A percentile compares a stretch with the other conserved stretches of the same genome.
Conservation (phyloP, 1,284 basidiomycete genomes). For the Trichosporon faecale region DNA sequence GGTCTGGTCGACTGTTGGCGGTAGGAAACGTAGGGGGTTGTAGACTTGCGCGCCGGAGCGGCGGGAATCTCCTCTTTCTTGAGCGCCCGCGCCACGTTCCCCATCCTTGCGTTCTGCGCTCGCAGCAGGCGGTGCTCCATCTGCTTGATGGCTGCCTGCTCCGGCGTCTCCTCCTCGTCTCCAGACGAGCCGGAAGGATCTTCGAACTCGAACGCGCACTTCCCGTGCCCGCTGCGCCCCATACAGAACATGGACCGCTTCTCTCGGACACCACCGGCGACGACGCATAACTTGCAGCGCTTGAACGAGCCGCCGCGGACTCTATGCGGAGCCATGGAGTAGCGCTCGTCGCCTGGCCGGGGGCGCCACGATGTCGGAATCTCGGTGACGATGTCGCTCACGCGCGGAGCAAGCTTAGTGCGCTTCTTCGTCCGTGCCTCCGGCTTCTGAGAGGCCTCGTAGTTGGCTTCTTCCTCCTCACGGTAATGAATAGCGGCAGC, state of each 20-base stretch:
- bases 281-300: slow-evolving; percentile 7
- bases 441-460: background rate
- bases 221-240: background rate
- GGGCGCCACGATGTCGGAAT: slow-evolving; percentile 2
- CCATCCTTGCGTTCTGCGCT: background rate
- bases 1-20: background rate
- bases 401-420: background rate
- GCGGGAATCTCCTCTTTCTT: background rate
- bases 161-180: background rate
- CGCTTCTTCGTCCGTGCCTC: background rate
- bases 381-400: background rate
- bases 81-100: background rate
- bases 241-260: slow-evolving; percentile 6
- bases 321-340: slow-evolving; percentile 1
- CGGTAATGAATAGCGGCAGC: background rate
- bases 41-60: slow-evolving; percentile 1
- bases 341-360: background rate
- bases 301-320: background rate
- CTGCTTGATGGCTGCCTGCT: slow-evolving; percentile 7
- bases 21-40: background rate
- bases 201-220: slow-evolving; percentile 3
- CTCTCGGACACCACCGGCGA: background rate
- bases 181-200: background rate
- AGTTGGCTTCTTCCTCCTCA: background rate
- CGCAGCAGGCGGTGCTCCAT: slow-evolving; percentile 7